phyloP scores from a whole-genome alignment of 2,329 filamentous ascomycete species.

The Diaporthe velutina region DNA sequence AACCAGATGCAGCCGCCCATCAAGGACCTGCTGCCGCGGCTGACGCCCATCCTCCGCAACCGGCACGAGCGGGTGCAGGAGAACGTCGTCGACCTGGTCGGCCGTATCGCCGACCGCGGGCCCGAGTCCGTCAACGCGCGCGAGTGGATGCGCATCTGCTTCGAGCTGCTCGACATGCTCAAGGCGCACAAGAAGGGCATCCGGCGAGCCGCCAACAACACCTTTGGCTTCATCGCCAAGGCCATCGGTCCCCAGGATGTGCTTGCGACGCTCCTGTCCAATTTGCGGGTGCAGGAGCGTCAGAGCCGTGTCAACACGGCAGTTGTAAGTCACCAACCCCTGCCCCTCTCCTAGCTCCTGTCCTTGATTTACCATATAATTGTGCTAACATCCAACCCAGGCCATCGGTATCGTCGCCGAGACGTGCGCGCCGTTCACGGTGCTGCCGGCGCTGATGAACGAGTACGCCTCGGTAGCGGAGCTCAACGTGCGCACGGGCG shows the following conservation, averaged over 20 bases:
- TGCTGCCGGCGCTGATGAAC: constrained; percentile 99
- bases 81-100: constrained; percentile 97
- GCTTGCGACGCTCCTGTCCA: constrained; percentile 94
- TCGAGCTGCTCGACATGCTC: constrained; percentile 98
- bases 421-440: constrained; percentile 97
- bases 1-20: constrained; percentile 98
- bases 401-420: constrained; percentile 99
- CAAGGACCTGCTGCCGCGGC: constrained; percentile 91
- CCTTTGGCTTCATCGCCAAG: constrained; percentile 99
- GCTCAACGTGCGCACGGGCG: constrained; percentile 98
- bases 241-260: constrained; percentile 99
- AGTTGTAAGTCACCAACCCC: constrained; percentile 59
- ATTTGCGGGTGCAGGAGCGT: constrained; percentile 95
- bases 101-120: constrained; percentile 96
- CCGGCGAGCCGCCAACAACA: constrained; percentile 97
- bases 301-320: constrained; percentile 99
- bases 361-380: background rate
- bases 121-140: constrained; percentile 96
- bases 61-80: constrained; percentile 99
- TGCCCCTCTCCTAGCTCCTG: no score
- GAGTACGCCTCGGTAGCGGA: constrained; percentile 94
- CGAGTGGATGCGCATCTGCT: constrained; percentile 99
- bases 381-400: constrained; percentile 22
- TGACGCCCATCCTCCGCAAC: constrained; percentile 98
- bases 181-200: constrained; percentile 99